Evolutionary conservation across 148 eudicot genomes (phyloP).

Genomic region (Vaccinium macrocarpon): DNA sequence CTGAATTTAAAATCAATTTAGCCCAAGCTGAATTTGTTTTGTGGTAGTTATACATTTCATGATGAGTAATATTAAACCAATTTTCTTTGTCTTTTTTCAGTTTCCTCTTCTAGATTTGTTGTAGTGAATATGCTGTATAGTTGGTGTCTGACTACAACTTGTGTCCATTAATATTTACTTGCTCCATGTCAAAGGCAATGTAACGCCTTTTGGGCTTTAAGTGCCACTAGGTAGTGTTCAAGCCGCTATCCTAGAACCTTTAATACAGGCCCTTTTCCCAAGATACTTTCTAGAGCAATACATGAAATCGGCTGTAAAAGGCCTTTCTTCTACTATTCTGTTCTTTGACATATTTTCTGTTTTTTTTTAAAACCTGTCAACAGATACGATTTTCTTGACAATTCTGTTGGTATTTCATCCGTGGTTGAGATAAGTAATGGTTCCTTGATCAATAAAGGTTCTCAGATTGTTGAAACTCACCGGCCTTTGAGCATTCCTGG

Average conservation of each 20-base stretch:
- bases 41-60: background rate
- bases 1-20: background rate
- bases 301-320: background rate
- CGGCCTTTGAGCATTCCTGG: slow-evolving; percentile 64
- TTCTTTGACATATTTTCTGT: background rate
- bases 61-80: background rate
- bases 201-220: background rate
- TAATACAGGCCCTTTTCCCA: background rate
- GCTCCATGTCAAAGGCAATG: background rate
- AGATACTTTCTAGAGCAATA: background rate
- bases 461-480: slow-evolving; percentile 60
- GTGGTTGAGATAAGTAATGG: slow-evolving; percentile 53
- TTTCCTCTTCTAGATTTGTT: background rate
- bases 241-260: background rate
- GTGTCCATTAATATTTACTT: background rate
- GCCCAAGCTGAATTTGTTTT: background rate
- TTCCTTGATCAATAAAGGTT: slow-evolving; percentile 38
- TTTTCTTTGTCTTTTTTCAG: background rate
- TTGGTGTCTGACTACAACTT: background rate
- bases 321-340: background rate
- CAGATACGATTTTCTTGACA: slow-evolving; percentile 92
- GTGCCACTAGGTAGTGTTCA: background rate
- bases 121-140: background rate
- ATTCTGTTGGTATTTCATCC: slow-evolving; percentile 79
- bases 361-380: slow-evolving; percentile 6